Percentiles rank a stretch among this genome's conserved stretches.
These are phyloP conservation scores for Sclerotinia glacialis DNA, from an alignment of 2,329 filamentous ascomycete species.

Conservation along the genomic window DNA sequence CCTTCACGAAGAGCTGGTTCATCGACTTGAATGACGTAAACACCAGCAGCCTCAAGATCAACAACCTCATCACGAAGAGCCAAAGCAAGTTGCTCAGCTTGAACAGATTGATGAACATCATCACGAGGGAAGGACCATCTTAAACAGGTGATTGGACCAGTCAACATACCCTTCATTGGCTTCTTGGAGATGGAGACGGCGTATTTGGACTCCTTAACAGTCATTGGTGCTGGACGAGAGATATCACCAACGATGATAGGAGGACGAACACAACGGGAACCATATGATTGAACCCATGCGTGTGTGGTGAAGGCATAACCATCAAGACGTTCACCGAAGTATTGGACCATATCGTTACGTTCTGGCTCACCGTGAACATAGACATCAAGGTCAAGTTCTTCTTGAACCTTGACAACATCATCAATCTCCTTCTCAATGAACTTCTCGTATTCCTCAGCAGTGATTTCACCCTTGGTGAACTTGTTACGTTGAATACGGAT, in stretches of 20 bases:
- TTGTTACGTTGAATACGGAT: constrained; percentile 96
- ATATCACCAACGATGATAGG: constrained; percentile 99
- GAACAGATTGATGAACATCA: constrained; percentile 97
- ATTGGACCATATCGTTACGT: constrained; percentile 99
- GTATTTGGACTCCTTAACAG: constrained; percentile 99
- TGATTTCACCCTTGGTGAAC: constrained; percentile 98
- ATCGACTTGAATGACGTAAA: constrained; percentile 98
- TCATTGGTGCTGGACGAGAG: constrained; percentile 95
- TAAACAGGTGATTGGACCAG: constrained; percentile 96
- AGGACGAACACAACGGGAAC: constrained; percentile 95
- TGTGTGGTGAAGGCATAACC: constrained; percentile 99
- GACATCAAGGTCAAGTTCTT: constrained; percentile 96
- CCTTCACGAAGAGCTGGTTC: constrained; percentile 99
- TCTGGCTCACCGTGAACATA: constrained; percentile 98
- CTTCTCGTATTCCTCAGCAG: constrained; percentile 86
- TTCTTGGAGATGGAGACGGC: constrained; percentile 94
- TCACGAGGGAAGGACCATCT: constrained; percentile 99
- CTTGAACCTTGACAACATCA: constrained; percentile 92
- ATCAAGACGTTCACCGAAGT: constrained; percentile 96
- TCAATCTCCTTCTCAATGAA: constrained; percentile 99
- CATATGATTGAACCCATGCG: constrained; percentile 98
- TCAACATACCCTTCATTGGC: constrained; percentile 99
- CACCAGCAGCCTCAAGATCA: constrained; percentile 93
- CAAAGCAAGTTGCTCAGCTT: constrained; percentile 97
- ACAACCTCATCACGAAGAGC: constrained; percentile 97